phyloP scores from a whole-genome alignment of 345 rosid genomes.

The Gossypium arboreum region DNA sequence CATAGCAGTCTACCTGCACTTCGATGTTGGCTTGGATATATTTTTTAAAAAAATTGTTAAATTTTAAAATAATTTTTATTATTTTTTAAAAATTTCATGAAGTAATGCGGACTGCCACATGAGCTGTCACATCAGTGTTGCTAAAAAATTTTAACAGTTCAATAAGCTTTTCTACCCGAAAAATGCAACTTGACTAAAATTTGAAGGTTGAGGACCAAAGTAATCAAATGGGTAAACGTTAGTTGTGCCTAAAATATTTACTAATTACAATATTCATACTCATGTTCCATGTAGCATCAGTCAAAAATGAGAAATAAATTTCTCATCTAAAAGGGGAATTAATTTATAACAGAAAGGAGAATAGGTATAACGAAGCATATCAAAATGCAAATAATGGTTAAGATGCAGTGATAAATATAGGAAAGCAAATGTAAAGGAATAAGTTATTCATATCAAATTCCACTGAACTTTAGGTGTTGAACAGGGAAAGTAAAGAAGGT shows the following conservation, averaged over 20 bases:
- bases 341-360: not conserved
- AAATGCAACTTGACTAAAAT: too few species aligned
- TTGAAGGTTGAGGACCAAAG: too few species aligned
- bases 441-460: constrained; percentile 2
- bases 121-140: too few species aligned
- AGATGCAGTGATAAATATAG: not conserved
- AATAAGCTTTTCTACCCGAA: too few species aligned
- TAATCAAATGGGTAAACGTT: too few species aligned
- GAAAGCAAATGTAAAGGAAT: not conserved
- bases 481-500: not conserved
- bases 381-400: not conserved
- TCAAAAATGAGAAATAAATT: not conserved
- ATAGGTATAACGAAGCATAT: not conserved
- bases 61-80: too few species aligned
- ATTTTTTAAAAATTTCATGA: too few species aligned
- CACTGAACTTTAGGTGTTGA: not conserved
- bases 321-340: not conserved
- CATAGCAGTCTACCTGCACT: too few species aligned
- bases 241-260: not conserved
- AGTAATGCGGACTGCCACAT: too few species aligned
- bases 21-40: too few species aligned
- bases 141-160: too few species aligned
- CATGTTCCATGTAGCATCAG: not conserved
- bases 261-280: not conserved
- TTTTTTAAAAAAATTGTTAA: too few species aligned